Evolutionary conservation across 768 basidiomycete species (phyloP).

Genomic region (Crucibulum laeve): DNA sequence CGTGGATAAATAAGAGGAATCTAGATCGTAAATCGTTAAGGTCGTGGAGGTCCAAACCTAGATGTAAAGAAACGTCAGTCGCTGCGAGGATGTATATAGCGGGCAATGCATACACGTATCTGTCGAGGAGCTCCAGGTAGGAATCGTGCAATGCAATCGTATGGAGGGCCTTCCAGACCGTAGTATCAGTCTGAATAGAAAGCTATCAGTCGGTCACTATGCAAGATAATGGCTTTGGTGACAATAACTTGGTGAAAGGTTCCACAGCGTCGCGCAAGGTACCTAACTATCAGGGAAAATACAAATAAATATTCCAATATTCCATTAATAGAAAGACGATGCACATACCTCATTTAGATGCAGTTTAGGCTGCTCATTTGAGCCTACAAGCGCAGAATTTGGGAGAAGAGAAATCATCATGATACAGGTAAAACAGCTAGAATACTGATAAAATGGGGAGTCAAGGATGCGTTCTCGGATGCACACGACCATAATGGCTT

Average conservation of each 20-base stretch:
- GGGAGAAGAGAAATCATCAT: too few relatives aligned
- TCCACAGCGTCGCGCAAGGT: constrained; percentile 53
- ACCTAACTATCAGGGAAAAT: constrained; percentile 35
- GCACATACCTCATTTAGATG: too few relatives aligned
- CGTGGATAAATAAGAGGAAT: constrained; percentile 60
- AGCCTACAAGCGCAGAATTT: too few relatives aligned
- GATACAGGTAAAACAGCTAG: too few relatives aligned
- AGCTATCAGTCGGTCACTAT: constrained; percentile 1
- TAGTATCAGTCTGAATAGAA: constrained; percentile 37
- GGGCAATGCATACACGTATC: constrained; percentile 52
- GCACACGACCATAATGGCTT: not conserved
- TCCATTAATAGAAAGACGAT: too few relatives aligned
- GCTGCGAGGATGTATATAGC: not conserved
- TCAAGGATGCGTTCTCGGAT: too few relatives aligned
- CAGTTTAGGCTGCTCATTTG: too few relatives aligned
- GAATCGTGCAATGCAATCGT: constrained; percentile 60
- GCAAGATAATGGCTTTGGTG: not conserved
- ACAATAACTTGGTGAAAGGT: constrained; percentile 55
- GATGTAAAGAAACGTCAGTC: not conserved
- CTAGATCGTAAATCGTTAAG: constrained; percentile 61
- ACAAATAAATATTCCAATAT: too few relatives aligned
- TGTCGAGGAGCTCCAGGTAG: constrained; percentile 58
- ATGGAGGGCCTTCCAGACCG: constrained; percentile 43
- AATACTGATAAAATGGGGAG: too few relatives aligned
- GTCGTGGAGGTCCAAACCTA: constrained; percentile 66